Evolutionary conservation across 768 basidiomycete genomes (phyloP).

Genomic region (Boletus rubroflammeus): DNA sequence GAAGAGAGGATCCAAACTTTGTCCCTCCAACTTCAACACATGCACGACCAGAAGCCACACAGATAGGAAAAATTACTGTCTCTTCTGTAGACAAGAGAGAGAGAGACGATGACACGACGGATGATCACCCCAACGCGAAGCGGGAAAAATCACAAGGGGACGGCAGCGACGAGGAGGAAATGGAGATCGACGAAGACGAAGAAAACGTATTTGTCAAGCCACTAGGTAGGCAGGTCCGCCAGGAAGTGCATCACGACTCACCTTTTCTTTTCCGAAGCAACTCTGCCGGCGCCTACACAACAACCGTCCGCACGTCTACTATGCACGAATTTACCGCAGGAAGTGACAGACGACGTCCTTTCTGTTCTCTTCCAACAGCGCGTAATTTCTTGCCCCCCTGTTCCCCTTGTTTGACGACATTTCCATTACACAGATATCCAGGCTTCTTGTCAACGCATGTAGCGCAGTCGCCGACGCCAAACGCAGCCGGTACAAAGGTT

Average conservation of each 20-base stretch:
- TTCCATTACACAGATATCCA: slow-evolving; percentile 56
- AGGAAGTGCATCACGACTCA: slow-evolving; percentile 5
- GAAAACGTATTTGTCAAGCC: slow-evolving; percentile 44
- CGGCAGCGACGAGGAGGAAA: slow-evolving; percentile 75
- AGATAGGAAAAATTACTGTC: slow-evolving; percentile 37
- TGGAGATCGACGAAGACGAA: slow-evolving; percentile 93
- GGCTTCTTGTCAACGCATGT: slow-evolving; percentile 76
- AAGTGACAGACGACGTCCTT: slow-evolving; percentile 84
- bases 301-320: slow-evolving; percentile 60
- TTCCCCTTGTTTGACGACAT: not conserved
- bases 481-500: slow-evolving; percentile 57
- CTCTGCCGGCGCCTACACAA: slow-evolving; percentile 48
- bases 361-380: slow-evolving; percentile 90
- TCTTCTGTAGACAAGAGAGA: slow-evolving; percentile 54
- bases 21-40: slow-evolving; percentile 68
- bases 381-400: slow-evolving; percentile 32
- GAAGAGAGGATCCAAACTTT: slow-evolving; percentile 76
- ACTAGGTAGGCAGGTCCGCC: slow-evolving; percentile 44
- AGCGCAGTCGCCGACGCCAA: slow-evolving; percentile 63
- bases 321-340: slow-evolving; percentile 86
- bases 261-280: slow-evolving; percentile 22
- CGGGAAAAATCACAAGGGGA: slow-evolving; percentile 65
- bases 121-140: slow-evolving; percentile 58
- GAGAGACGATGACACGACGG: slow-evolving; percentile 58
- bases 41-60: slow-evolving; percentile 44